Base-by-base conservation (phyloP, 1,139 yeast species). In the Trichomonascaceae sp. region DNA sequence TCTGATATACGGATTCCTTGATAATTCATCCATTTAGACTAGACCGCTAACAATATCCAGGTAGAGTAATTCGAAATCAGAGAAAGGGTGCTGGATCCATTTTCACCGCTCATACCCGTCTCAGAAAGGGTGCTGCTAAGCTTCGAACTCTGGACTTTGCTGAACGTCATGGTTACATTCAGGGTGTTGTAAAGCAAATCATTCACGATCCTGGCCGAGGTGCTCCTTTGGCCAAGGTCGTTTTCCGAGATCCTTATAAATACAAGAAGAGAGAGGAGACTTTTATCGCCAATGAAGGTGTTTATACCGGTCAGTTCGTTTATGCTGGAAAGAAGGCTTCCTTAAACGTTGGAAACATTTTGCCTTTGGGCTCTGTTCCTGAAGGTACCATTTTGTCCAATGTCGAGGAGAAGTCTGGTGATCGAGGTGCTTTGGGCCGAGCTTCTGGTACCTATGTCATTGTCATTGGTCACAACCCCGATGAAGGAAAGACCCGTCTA, bases 1-100 rank as follows among this genome's bases (percentile, higher is more conserved):
- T n/a, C n/a, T n/a, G n/a, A n/a, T n/a, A n/a, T n/a, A n/a, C n/a
- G n/a, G n/a, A n/a, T n/a, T n/a, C n/a, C n/a, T n/a, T n/a, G n/a
- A n/a, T n/a, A n/a, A n/a, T n/a, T n/a, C n/a, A n/a, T n/a, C n/a
- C n/a, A n/a, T n/a, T 45, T 32, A 12, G 7, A 13, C 10, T 2
- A 46, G 12, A 22, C 17, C 13, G 12, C 45, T 43, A 49, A 49
- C 47, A 30, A 7, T 15, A 22, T 18, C 74, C 75, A 86, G 98
- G 99, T 88, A 93, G 99, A 87, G 99, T 95, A 82, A 95, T 95
- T 84, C 96, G 99, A 84, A 93, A 95, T 86, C 99, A 95, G 87
- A 91, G 99, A 89, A 95, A 95, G 84, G 98, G 98, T 86, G 98
- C 97, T 81, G 99, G 99, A 76, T 91, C 98, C 75, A 90, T 95